Evolutionary conservation across 1,139 yeast species (phyloP), one percentile per base, ranked within the genome.

Genomic region (Blastobotrys ciferrii): DNA sequence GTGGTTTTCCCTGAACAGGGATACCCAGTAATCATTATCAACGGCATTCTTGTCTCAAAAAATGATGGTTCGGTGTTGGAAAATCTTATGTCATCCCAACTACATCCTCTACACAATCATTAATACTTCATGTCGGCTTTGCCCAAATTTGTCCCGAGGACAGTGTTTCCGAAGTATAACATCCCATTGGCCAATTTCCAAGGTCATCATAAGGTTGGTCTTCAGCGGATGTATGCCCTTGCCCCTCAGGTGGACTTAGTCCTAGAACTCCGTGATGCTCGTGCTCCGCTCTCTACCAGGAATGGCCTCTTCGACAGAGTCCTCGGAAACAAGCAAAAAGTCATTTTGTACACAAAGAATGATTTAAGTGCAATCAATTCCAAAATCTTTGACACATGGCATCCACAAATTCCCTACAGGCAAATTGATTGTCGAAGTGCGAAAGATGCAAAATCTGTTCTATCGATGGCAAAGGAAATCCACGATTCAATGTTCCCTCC

Each of bases 181-280:
- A 77, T 89, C 13, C 75, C 82, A 0, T 67, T 84, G 32, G 81
- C 95, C 3, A 91, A 87, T 65, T 88, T 89, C 69, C 88, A 88
- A 59, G 97, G 97, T 12, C 97, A 91, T 63, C 98, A 92, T 62
- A 80, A 81, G 54, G 83, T 82, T 52, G 96, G 97, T 0, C 71
- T 92, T 32, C 78, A 81, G 42, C 77, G 74, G 55, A 80, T 91
- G 68, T 77, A 82, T 11, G 81, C 80, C 48, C 67, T 88, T 33
- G 81, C 92, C 1, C 89, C 94, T 0, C 92, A 87, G 57, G 75
- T 89, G 30, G 96, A 92, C 62, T 66, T 88, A 43, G 78, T 92
- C 1, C 67, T 92, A 3, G 98, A 92, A 61, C 77, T 92, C 2
- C 70, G 98, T 60, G 98, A 92, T 63, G 75, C 92, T 1, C 71